Percentiles rank a stretch among this genome's conserved stretches.
phyloP scores from a whole-genome alignment of 371 early-diverging fungal species.

The Cokeromyces recurvatus region DNA sequence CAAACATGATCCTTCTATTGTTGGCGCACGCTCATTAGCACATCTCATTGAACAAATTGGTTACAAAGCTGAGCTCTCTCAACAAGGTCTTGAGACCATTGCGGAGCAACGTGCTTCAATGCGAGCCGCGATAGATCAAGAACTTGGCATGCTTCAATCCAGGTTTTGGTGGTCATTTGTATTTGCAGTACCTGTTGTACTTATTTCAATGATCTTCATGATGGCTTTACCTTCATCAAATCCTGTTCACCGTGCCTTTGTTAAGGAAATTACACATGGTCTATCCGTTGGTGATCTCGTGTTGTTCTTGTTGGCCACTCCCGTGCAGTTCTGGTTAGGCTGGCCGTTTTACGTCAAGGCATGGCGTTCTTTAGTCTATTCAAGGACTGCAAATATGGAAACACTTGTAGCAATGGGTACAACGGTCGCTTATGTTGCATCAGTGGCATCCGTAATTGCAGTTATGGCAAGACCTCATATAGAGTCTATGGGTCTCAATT shows the following conservation, averaged over 20 bases:
- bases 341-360: slow-evolving; percentile 51
- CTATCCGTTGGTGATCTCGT: slow-evolving; percentile 45
- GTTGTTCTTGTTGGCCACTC: slow-evolving; percentile 51
- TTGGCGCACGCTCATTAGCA: slow-evolving; percentile 48
- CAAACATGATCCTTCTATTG: slow-evolving; percentile 47
- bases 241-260: slow-evolving; percentile 32
- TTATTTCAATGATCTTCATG: slow-evolving; percentile 58
- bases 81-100: slow-evolving; percentile 25
- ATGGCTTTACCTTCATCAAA: slow-evolving; percentile 49
- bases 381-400: slow-evolving; percentile 69
- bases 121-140: slow-evolving; percentile 45
- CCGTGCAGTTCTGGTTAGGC: slow-evolving; percentile 56
- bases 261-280: slow-evolving; percentile 35
- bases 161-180: slow-evolving; percentile 52
- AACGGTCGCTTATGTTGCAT: slow-evolving; percentile 58
- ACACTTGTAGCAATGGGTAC: slow-evolving; percentile 66
- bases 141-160: slow-evolving; percentile 31
- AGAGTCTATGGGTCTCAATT: slow-evolving; percentile 38
- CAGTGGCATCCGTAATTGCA: slow-evolving; percentile 50
- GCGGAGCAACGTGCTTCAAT: slow-evolving; percentile 36
- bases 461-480: slow-evolving; percentile 37
- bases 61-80: slow-evolving; percentile 48
- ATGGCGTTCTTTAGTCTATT: slow-evolving; percentile 48
- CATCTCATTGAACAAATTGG: slow-evolving; percentile 59
- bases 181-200: slow-evolving; percentile 59